Conservation (phyloP, 2,329 filamentous ascomycete genomes). For the Didymella pinodella region DNA sequence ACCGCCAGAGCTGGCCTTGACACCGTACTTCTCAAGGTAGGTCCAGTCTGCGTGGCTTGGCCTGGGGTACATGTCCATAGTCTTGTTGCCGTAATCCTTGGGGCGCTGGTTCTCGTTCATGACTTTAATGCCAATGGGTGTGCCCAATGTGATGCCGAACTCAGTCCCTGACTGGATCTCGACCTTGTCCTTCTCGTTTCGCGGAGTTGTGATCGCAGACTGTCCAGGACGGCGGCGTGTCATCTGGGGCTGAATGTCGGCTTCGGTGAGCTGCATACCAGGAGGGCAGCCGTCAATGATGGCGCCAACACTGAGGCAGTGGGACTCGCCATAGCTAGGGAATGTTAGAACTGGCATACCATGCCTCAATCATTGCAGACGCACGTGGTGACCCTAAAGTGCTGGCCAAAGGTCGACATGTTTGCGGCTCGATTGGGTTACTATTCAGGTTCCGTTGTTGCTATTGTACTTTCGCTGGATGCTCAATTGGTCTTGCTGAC, state of each 20-base stretch:
- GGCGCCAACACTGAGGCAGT: slow-evolving; percentile 91
- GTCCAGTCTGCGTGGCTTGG: slow-evolving; percentile 97
- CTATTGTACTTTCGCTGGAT: slow-evolving; percentile 1
- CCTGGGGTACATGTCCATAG: slow-evolving; percentile 90
- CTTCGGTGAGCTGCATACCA: slow-evolving; percentile 82
- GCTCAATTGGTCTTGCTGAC: slow-evolving; percentile 10
- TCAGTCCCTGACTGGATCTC: slow-evolving; percentile 94
- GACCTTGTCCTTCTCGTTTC: slow-evolving; percentile 90
- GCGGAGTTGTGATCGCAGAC: slow-evolving; percentile 86
- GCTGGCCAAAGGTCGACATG: slow-evolving; percentile 80
- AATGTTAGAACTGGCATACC: slow-evolving; percentile 12
- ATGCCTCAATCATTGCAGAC: slow-evolving; percentile 40
- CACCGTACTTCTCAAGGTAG: slow-evolving; percentile 95
- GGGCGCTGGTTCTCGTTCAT: slow-evolving; percentile 93
- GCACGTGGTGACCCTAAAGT: slow-evolving; percentile 84
- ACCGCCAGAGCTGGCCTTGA: slow-evolving; percentile 89
- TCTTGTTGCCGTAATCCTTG: slow-evolving; percentile 86
- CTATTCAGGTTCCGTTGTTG: slow-evolving; percentile 16
- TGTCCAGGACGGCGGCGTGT: slow-evolving; percentile 89
- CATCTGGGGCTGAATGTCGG: slow-evolving; percentile 93
- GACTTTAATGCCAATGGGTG: slow-evolving; percentile 86
- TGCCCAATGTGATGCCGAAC: slow-evolving; percentile 86
- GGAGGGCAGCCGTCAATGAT: slow-evolving; percentile 94
- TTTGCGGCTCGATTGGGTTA: slow-evolving; percentile 17
- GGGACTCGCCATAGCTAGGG: slow-evolving; percentile 78